Evolutionary conservation across 2,329 filamentous ascomycete species (phyloP).

Genomic region (Nannizzia gypsea): DNA sequence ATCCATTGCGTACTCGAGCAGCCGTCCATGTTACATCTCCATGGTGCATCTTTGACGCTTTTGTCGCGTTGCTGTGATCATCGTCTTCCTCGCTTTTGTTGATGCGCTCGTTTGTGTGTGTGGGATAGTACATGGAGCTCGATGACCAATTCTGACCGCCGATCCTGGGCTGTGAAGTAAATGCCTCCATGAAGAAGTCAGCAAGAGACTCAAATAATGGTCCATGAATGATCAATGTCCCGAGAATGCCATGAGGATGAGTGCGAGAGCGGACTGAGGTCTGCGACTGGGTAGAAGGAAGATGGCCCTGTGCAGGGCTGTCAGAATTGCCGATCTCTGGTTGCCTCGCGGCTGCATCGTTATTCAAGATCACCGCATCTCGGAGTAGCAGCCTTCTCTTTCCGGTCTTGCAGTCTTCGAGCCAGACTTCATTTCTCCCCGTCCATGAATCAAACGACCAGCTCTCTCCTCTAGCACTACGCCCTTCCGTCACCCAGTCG

Average conservation of each 20-base stretch:
- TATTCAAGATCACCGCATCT: constrained; percentile 68
- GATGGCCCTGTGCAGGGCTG: neutral
- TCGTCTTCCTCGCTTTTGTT: neutral
- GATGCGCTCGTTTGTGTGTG: neutral
- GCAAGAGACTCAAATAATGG: constrained; percentile 54
- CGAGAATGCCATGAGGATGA: constrained; percentile 64
- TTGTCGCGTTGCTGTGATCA: constrained; percentile 21
- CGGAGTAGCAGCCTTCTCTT: constrained; percentile 60
- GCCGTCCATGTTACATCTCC: constrained; percentile 68
- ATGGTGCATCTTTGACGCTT: constrained; percentile 22
- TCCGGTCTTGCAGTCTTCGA: constrained; percentile 26
- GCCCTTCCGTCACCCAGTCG: constrained; percentile 89
- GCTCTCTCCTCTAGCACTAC: constrained; percentile 71
- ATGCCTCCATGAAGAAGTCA: constrained; percentile 67
- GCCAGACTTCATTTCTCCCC: constrained; percentile 70
- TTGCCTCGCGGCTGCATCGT: constrained; percentile 36
- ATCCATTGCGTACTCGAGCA: constrained; percentile 60
- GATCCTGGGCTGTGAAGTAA: constrained; percentile 64
- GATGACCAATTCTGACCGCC: constrained; percentile 63
- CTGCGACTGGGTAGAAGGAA: neutral
- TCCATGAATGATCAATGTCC: constrained; percentile 73
- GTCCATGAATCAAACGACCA: constrained; percentile 75
- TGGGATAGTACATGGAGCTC: constrained; percentile 11
- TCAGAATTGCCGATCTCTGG: neutral
- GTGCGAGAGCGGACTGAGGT: constrained; percentile 45